phyloP scores from a whole-genome alignment of 345 rosid genomes.

The Syzygium oleosum region DNA sequence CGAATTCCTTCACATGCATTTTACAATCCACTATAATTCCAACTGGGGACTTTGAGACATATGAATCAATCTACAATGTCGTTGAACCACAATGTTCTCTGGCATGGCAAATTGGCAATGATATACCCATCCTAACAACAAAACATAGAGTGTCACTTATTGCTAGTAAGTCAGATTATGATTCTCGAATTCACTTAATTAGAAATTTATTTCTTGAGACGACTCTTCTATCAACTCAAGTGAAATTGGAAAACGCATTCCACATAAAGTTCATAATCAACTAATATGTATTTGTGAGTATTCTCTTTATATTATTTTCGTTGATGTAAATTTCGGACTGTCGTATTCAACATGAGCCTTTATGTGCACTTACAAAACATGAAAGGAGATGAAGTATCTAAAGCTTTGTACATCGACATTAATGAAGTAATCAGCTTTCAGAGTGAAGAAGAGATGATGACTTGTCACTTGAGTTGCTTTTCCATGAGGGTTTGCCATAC shows the following conservation, averaged over 20 bases:
- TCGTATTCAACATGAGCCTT: neutral
- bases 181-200: neutral
- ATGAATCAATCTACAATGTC: neutral
- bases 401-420: neutral
- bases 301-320: neutral
- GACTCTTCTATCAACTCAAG: neutral
- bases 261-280: neutral
- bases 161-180: neutral
- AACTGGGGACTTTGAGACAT: neutral
- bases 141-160: neutral
- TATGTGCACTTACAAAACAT: neutral
- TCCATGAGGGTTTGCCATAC: neutral
- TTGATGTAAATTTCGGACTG: neutral
- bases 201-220: too few species aligned
- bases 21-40: neutral
- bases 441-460: neutral
- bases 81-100: neutral
- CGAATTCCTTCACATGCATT: neutral
- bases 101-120: neutral
- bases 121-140: too few species aligned
- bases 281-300: neutral
- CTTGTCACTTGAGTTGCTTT: neutral
- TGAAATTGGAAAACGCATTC: neutral
- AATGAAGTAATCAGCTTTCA: neutral
- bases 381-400: neutral